phyloP scores from a whole-genome alignment of 2,329 filamentous ascomycete species.

The Blastomyces percursus region DNA sequence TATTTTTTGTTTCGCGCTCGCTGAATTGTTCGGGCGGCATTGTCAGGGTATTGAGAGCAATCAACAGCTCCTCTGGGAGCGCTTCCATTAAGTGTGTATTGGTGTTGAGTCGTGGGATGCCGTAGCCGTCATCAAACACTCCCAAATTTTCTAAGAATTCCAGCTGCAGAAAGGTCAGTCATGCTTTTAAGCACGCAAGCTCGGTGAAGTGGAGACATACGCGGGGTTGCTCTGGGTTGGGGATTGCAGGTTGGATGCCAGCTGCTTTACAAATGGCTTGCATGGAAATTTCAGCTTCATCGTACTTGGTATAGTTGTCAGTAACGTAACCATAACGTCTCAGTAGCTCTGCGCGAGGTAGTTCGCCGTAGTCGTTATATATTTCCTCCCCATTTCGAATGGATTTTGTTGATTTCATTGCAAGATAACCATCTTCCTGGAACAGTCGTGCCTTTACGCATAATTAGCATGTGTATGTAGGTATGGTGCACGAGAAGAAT shows the following conservation, averaged over 20 bases:
- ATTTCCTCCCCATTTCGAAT: constrained; percentile 66
- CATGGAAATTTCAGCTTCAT: constrained; percentile 70
- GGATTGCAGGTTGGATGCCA: constrained; percentile 22
- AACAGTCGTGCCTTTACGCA: constrained; percentile 44
- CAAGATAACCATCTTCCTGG: constrained; percentile 49
- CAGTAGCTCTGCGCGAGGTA: constrained; percentile 71
- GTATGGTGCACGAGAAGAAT: not conserved
- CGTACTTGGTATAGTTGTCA: constrained; percentile 61
- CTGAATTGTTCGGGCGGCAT: constrained; percentile 25
- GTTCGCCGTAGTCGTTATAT: constrained; percentile 79
- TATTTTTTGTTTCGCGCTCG: constrained; percentile 26
- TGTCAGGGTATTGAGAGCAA: constrained; percentile 28
- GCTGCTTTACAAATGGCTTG: constrained; percentile 41
- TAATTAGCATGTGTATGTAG: not conserved
- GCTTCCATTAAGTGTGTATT: constrained; percentile 24
- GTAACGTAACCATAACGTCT: constrained; percentile 84
- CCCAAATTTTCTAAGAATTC: constrained; percentile 51
- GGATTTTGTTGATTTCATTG: constrained; percentile 58
- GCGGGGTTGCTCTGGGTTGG: constrained; percentile 22
- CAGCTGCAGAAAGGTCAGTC: constrained; percentile 22
- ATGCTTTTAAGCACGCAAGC: not conserved
- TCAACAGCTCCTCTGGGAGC: constrained; percentile 30
- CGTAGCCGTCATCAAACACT: constrained; percentile 63
- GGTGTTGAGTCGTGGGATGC: constrained; percentile 38
- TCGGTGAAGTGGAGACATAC: constrained; percentile 16